Evolutionary conservation across 768 basidiomycete species (phyloP).

Genomic region (Glaciozyma antarctica): DNA sequence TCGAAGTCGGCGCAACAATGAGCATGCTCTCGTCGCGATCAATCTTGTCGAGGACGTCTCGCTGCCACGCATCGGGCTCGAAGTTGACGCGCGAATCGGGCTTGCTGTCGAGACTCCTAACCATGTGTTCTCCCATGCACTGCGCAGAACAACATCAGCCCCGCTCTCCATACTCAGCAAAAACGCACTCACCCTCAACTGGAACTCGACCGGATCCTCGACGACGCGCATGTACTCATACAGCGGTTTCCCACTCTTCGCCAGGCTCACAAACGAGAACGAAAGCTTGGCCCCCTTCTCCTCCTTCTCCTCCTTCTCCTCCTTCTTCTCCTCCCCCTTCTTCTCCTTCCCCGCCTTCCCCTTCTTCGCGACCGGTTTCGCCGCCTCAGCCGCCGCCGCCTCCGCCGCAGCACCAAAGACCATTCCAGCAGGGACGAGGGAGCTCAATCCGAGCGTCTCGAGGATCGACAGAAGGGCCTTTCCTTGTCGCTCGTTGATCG

Average conservation of each 20-base stretch:
- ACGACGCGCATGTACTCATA: slow-evolving; percentile 39
- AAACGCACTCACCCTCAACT: slow-evolving; percentile 43
- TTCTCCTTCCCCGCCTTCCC: slow-evolving; percentile 13
- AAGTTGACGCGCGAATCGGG: slow-evolving; percentile 51
- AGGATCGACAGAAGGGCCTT: slow-evolving; percentile 41
- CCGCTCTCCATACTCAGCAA: not conserved
- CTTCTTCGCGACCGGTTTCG: not conserved
- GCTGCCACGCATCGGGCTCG: slow-evolving; percentile 63
- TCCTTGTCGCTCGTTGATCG: slow-evolving; percentile 41
- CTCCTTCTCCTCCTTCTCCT: slow-evolving; percentile 25
- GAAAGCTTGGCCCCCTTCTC: slow-evolving; percentile 35
- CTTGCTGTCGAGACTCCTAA: slow-evolving; percentile 58
- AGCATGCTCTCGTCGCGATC: slow-evolving; percentile 54
- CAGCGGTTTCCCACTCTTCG: slow-evolving; percentile 1
- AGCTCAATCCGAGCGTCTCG: slow-evolving; percentile 14
- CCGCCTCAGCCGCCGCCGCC: slow-evolving; percentile 5
- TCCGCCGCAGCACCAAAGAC: slow-evolving; percentile 10
- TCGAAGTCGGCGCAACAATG: slow-evolving; percentile 45
- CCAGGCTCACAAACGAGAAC: slow-evolving; percentile 54
- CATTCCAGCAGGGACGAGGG: slow-evolving; percentile 24
- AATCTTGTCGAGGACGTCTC: slow-evolving; percentile 54
- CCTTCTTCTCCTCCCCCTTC: slow-evolving; percentile 28
- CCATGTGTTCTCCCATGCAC: slow-evolving; percentile 63
- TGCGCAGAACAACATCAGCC: not conserved
- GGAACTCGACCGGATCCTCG: slow-evolving; percentile 56